phyloP scores from a whole-genome alignment of 345 rosid species.

The Bretschneidera sinensis region DNA sequence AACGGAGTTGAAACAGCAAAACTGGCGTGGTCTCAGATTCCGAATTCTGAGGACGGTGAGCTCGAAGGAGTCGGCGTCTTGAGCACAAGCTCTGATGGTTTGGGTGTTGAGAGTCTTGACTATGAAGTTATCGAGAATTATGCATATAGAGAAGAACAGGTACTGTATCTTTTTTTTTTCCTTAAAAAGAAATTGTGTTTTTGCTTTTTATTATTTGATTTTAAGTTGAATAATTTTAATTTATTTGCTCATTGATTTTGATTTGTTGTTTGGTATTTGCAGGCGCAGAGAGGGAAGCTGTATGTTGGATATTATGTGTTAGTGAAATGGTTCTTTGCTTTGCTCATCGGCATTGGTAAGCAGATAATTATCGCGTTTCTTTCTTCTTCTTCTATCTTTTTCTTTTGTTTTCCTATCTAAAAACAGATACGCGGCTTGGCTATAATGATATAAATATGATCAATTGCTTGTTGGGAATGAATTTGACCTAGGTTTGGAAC shows the following conservation, averaged over 20 bases:
- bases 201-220: background rate
- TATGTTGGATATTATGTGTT: conserved; percentile 63
- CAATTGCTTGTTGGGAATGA: too few relatives aligned
- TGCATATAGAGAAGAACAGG: conserved; percentile 93
- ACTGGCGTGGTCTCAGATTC: conserved; percentile 75
- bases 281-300: conserved; percentile 91
- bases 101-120: conserved; percentile 76
- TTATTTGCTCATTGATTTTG: background rate
- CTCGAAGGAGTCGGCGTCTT: conserved; percentile 45
- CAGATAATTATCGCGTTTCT: background rate
- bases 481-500: background rate
- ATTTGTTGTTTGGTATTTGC: background rate
- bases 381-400: too few relatives aligned
- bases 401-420: too few relatives aligned
- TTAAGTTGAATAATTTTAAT: too few relatives aligned
- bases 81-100: conserved; percentile 34
- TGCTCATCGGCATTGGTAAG: conserved; percentile 88
- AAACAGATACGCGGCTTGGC: too few relatives aligned
- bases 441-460: too few relatives aligned
- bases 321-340: conserved; percentile 92
- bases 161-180: conserved; percentile 15
- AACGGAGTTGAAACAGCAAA: conserved; percentile 75
- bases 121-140: conserved; percentile 91
- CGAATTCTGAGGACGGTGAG: conserved; percentile 67
- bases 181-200: background rate